phyloP scores from a whole-genome alignment of 2,329 filamentous ascomycete genomes.

The Amauroascus verrucosus region DNA sequence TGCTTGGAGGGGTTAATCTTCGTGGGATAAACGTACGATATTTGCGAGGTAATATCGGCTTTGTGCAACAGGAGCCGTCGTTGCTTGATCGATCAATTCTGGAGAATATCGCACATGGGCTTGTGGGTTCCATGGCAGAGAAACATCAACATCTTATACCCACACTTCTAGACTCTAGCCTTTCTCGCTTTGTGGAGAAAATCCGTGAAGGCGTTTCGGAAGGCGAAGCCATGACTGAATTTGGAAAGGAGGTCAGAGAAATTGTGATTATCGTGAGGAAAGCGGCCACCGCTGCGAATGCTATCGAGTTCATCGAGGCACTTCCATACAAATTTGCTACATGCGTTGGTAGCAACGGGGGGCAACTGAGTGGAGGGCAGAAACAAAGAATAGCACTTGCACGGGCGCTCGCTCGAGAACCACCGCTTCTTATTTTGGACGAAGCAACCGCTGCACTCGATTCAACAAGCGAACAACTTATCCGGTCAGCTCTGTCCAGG shows the following conservation, averaged over 20 bases:
- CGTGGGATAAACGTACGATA: constrained; percentile 27
- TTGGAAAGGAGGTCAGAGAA: constrained; percentile 21
- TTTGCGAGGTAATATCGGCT: constrained; percentile 28
- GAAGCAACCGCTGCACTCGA: constrained; percentile 32
- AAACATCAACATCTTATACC: constrained; percentile 21
- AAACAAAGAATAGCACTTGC: constrained; percentile 87
- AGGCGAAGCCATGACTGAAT: constrained; percentile 19
- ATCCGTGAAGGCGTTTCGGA: constrained; percentile 21
- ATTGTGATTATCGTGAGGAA: constrained; percentile 23
- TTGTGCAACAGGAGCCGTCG: constrained; percentile 44
- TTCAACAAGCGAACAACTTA: constrained; percentile 28
- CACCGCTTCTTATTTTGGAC: constrained; percentile 55
- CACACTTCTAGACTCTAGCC: constrained; percentile 21
- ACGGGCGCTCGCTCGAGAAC: constrained; percentile 71
- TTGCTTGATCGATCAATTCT: constrained; percentile 44
- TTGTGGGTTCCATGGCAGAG: constrained; percentile 30
- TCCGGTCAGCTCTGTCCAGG: constrained; percentile 26
- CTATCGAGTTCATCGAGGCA: constrained; percentile 22
- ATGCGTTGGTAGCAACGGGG: constrained; percentile 29
- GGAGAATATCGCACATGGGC: constrained; percentile 45
- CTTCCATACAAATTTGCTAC: constrained; percentile 22
- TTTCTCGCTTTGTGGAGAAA: constrained; percentile 22
- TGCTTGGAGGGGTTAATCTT: constrained; percentile 25
- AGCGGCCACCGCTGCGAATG: constrained; percentile 24
- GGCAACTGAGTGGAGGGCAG: constrained; percentile 53